Conservation (phyloP, 2,329 filamentous ascomycete species). For the Apiospora arundinis region DNA sequence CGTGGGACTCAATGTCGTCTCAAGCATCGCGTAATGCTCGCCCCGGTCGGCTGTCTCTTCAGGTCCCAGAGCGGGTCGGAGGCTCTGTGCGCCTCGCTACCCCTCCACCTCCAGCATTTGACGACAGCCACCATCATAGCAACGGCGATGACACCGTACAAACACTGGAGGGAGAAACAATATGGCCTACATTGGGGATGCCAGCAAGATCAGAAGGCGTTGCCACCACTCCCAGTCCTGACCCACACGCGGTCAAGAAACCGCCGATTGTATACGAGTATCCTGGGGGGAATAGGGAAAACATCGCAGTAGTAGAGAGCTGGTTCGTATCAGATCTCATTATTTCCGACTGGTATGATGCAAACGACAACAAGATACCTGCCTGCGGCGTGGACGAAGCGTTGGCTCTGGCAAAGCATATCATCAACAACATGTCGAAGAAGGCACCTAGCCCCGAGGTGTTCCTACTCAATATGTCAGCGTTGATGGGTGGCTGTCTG, state of each 20-base stretch:
- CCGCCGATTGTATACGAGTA: conserved; percentile 16
- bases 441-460: conserved; percentile 58
- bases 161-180: neutral
- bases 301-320: conserved; percentile 62
- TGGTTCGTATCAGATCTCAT: conserved; percentile 59
- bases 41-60: conserved; percentile 62
- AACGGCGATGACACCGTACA: neutral
- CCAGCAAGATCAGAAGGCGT: neutral
- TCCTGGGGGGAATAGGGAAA: conserved; percentile 54
- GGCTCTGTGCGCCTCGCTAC: conserved; percentile 69
- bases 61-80: conserved; percentile 66
- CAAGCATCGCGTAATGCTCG: conserved; percentile 37
- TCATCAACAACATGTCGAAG: conserved; percentile 59
- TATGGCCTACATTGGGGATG: neutral
- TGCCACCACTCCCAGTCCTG: neutral
- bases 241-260: neutral
- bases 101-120: conserved; percentile 37
- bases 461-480: conserved; percentile 65
- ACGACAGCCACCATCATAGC: conserved; percentile 19
- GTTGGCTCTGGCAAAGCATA: conserved; percentile 57
- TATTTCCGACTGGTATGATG: conserved; percentile 58
- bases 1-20: neutral
- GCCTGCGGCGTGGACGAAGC: conserved; percentile 59
- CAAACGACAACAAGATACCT: conserved; percentile 48
- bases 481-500: conserved; percentile 59